These are phyloP conservation scores for Blastomyces percursus DNA, from an alignment of 2,329 filamentous ascomycete species.

Conservation along the genomic window DNA sequence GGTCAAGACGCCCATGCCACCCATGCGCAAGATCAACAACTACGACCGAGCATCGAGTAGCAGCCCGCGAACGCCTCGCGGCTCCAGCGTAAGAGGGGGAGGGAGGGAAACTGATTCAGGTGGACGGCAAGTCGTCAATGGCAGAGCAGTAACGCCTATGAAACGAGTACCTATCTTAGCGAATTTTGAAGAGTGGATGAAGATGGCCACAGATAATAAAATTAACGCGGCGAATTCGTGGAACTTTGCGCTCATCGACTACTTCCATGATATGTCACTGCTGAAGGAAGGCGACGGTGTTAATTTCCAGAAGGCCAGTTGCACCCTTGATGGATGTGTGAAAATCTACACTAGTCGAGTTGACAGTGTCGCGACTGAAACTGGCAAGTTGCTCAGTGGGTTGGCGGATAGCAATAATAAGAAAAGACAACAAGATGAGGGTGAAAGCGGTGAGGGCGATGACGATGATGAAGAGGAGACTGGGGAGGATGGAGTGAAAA, in stretches of 20 bases:
- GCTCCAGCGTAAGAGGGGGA: conserved; percentile 22
- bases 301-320: conserved; percentile 98
- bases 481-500: conserved; percentile 36
- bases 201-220: conserved; percentile 99
- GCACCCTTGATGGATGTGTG: conserved; percentile 92
- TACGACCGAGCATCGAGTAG: conserved; percentile 29
- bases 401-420: conserved; percentile 67
- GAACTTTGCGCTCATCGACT: conserved; percentile 99
- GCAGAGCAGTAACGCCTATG: conserved; percentile 79
- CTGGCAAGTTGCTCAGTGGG: conserved; percentile 85
- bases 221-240: conserved; percentile 98
- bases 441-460: conserved; percentile 52
- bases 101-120: conserved; percentile 42
- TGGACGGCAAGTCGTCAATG: conserved; percentile 49
- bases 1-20: conserved; percentile 37
- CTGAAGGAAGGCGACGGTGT: conserved; percentile 93
- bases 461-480: conserved; percentile 46
- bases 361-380: conserved; percentile 95
- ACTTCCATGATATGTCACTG: conserved; percentile 98
- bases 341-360: conserved; percentile 99
- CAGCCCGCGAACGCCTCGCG: conserved; percentile 42
- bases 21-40: conserved; percentile 25
- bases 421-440: conserved; percentile 53
- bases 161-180: conserved; percentile 91
- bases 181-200: conserved; percentile 99